phyloP scores from a whole-genome alignment of 2,329 filamentous ascomycete species.

The Claviceps paspali region DNA sequence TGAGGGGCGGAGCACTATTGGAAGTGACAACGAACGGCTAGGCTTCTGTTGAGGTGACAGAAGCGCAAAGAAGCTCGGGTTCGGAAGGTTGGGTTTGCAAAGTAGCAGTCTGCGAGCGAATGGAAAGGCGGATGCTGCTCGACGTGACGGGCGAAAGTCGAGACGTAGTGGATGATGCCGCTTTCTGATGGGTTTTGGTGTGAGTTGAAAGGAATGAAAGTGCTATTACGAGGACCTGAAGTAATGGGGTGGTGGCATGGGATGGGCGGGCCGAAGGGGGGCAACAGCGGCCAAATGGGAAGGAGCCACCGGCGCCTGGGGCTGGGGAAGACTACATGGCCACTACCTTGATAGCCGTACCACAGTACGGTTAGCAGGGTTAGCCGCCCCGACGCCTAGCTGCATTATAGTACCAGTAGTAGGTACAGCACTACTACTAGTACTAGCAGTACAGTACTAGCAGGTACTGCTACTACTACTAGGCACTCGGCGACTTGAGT shows the following conservation, averaged over 20 bases:
- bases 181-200: conserved; percentile 3
- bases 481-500: too few relatives aligned
- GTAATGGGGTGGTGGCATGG: background rate
- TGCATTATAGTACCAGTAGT: too few relatives aligned
- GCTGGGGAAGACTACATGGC: too few relatives aligned
- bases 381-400: too few relatives aligned
- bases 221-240: too few relatives aligned
- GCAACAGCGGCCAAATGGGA: background rate
- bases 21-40: background rate
- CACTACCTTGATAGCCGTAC: too few relatives aligned
- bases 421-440: too few relatives aligned
- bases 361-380: too few relatives aligned
- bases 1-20: background rate
- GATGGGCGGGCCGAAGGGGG: background rate
- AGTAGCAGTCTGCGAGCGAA: background rate
- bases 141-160: conserved; percentile 1
- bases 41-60: background rate
- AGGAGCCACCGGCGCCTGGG: background rate
- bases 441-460: too few relatives aligned
- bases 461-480: too few relatives aligned
- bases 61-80: background rate
- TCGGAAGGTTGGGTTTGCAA: background rate
- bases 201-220: conserved; percentile 4
- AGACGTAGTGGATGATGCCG: conserved; percentile 2
- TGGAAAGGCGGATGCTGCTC: background rate